Percentiles rank a stretch among this genome's conserved stretches.
Evolutionary conservation across 2,329 filamentous ascomycete species (phyloP).

Genomic region (Aspergillus pseudotamarii): DNA sequence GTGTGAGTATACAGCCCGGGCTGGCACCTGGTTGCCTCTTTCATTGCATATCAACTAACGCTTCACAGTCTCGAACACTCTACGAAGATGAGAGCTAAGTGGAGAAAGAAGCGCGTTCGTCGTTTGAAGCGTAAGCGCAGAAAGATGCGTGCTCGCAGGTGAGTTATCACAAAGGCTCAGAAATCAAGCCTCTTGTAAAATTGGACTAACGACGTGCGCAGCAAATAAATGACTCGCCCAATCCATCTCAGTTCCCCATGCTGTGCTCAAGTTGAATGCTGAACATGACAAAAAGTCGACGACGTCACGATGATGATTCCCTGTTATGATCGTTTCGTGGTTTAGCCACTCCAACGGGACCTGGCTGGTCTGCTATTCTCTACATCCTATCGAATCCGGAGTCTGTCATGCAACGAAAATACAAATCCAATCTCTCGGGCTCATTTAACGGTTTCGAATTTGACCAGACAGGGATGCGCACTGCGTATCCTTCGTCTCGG

Average conservation of each 20-base stretch:
- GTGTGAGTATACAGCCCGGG: conserved; percentile 34
- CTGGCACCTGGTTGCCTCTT: conserved; percentile 6
- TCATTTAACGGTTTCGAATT: conserved; percentile 35
- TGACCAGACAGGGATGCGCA: conserved; percentile 24
- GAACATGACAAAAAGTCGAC: conserved; percentile 41
- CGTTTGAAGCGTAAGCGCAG: conserved; percentile 99
- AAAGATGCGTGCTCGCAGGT: conserved; percentile 99
- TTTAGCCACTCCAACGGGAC: conserved; percentile 26
- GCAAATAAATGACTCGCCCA: conserved; percentile 69
- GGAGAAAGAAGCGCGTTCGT: conserved; percentile 99
- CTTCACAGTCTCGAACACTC: conserved; percentile 35
- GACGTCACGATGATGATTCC: conserved; percentile 37
- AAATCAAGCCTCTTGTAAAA: not conserved
- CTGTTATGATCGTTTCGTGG: conserved; percentile 33
- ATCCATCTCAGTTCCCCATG: conserved; percentile 55
- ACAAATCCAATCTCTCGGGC: conserved; percentile 31
- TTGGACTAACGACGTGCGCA: conserved; percentile 40
- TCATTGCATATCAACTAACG: conserved; percentile 21
- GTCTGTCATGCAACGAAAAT: conserved; percentile 32
- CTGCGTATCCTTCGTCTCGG: conserved; percentile 24
- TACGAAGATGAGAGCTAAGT: conserved; percentile 85
- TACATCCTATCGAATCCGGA: conserved; percentile 27
- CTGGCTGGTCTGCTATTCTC: conserved; percentile 25
- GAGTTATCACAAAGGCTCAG: conserved; percentile 51
- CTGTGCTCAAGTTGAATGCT: conserved; percentile 42